Percentiles rank a stretch among this genome's conserved stretches.
These are phyloP conservation scores for Scedosporium apiospermum DNA, from an alignment of 2,329 filamentous ascomycete genomes.

Conservation along the genomic window DNA sequence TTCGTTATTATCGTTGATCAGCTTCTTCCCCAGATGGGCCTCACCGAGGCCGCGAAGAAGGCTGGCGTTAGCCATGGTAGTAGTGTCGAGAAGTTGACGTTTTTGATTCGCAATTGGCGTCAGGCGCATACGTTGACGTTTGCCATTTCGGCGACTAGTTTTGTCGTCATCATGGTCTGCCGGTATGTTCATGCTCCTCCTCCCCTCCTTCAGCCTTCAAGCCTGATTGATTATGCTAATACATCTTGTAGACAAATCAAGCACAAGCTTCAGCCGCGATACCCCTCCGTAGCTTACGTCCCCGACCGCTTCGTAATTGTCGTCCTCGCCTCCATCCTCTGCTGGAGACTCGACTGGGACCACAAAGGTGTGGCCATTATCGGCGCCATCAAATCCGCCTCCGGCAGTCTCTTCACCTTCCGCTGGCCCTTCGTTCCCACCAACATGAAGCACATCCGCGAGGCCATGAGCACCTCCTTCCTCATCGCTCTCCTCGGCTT, in stretches of 20 bases:
- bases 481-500: slow-evolving; percentile 94
- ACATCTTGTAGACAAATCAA: slow-evolving; percentile 60
- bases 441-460: slow-evolving; percentile 73
- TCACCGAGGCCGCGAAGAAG: slow-evolving; percentile 56
- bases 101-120: slow-evolving; percentile 59
- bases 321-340: slow-evolving; percentile 70
- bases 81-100: slow-evolving; percentile 75
- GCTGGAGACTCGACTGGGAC: slow-evolving; percentile 71
- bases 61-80: slow-evolving; percentile 69
- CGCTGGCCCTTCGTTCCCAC: slow-evolving; percentile 73
- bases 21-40: slow-evolving; percentile 79
- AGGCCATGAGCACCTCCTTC: slow-evolving; percentile 84
- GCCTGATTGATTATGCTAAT: background rate
- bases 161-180: slow-evolving; percentile 83
- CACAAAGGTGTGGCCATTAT: slow-evolving; percentile 71
- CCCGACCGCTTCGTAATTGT: slow-evolving; percentile 90
- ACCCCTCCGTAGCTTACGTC: slow-evolving; percentile 73
- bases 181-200: slow-evolving; percentile 40
- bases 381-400: slow-evolving; percentile 66
- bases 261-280: slow-evolving; percentile 66
- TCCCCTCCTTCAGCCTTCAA: background rate
- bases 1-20: slow-evolving; percentile 96
- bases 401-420: slow-evolving; percentile 66
- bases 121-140: slow-evolving; percentile 67
- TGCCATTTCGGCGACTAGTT: slow-evolving; percentile 67